A percentile compares a stretch with the other conserved stretches of the same genome.
These are phyloP conservation scores for Backusella psychrophila DNA, from an alignment of 192 early-diverging fungal genomes.

Conservation along the genomic window DNA sequence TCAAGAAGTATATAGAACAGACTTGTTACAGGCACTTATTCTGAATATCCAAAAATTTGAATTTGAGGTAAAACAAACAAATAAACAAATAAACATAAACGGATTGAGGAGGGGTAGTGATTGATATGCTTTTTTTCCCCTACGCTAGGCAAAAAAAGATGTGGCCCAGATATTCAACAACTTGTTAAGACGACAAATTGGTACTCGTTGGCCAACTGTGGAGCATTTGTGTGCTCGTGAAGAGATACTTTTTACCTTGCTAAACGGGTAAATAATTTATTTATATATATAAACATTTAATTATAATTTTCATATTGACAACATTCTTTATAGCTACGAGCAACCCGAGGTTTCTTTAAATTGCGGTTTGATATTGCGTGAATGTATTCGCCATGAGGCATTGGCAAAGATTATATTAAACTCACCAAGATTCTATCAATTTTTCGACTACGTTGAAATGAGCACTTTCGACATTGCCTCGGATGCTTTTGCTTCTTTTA, in stretches of 20 bases:
- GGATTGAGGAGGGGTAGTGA: too few species aligned
- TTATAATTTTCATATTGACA: background rate
- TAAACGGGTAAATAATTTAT: conserved; percentile 63
- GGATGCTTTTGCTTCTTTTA: conserved; percentile 98
- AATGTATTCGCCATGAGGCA: conserved; percentile 93
- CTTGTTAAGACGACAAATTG: conserved; percentile 91
- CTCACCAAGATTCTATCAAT: conserved; percentile 87
- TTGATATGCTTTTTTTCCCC: background rate
- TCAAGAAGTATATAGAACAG: conserved; percentile 93
- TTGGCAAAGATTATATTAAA: conserved; percentile 85
- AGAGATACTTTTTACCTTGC: conserved; percentile 78
- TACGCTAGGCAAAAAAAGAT: conserved; percentile 86
- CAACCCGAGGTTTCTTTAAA: conserved; percentile 95
- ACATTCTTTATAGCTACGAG: conserved; percentile 66
- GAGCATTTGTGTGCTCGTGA: conserved; percentile 89
- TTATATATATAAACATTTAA: background rate
- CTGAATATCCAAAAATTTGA: conserved; percentile 91
- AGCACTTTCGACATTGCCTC: conserved; percentile 98
- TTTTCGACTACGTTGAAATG: conserved; percentile 95
- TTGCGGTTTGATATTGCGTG: conserved; percentile 96
- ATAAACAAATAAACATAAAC: background rate
- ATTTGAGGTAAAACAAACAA: conserved; percentile 66
- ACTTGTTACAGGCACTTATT: conserved; percentile 86
- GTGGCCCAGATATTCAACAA: conserved; percentile 98
- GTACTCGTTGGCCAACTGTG: conserved; percentile 91